Evolutionary conservation across 2,329 filamentous ascomycete genomes (phyloP), one percentile per base, ranked within the genome.

Genomic region (Westerdykella ornata): DNA sequence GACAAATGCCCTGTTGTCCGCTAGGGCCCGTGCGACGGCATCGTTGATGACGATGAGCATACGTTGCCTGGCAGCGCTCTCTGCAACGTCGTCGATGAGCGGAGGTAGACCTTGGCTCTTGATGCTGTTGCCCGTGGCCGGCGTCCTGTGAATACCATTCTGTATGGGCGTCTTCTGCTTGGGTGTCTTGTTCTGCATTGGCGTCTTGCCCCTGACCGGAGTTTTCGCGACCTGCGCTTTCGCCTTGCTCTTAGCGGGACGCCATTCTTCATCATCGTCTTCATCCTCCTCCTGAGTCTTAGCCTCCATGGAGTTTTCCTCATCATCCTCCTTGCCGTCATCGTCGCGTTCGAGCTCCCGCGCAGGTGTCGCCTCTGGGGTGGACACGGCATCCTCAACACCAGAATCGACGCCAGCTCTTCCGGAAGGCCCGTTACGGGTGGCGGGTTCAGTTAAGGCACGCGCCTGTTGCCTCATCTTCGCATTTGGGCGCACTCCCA

Each of bases 401-500:
- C n/a, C 30, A 17, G n/a, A 14, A 14, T 15, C n/a, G 8, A 13
- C 16, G 30, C 30, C 30, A 15, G 30, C 30, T 14, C n/a, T 14
- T 33, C n/a, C 30, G 8, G n/a, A 14, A 17, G 30, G 30, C 35
- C 60, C 59, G 41, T 70, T 68, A 38, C 68, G 65, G 16, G 48
- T 48, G 39, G 51, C 46, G 34, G 50, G 38, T 16, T 65, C 62
- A 35, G 64, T 66, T 37, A 71, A 67, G 20, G 63, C 60, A 56
- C 72, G 75, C 44, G 74, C 62, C 51, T 74, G 72, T 46, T 72
- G 70, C 68, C 80, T 79, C 50, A 81, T 71, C 60, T 79, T 76
- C 36, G 75, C 68, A 16, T 74, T 75, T 11, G 88, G 88, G 52
- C 81, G 73, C 41, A 81, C 76, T 31, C 88, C 88, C 42, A 95